Conservation (phyloP, 805 yeast species). For the Osmozyma mogii region DNA sequence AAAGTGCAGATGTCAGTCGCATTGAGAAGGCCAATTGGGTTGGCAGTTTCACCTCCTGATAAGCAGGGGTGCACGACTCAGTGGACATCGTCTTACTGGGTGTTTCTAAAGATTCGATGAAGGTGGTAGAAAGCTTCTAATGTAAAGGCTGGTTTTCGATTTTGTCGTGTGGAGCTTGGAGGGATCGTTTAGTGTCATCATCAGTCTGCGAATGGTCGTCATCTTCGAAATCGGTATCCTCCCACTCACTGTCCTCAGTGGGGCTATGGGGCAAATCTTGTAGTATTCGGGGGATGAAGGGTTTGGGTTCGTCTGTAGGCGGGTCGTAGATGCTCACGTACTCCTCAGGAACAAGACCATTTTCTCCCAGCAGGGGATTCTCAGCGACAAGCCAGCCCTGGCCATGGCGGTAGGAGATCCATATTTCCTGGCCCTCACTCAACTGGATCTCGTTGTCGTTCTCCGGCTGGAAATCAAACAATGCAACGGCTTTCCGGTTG, state of each 20-base stretch:
- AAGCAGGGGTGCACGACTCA: too few species aligned
- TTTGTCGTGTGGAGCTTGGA: too few species aligned
- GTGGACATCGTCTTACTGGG: too few species aligned
- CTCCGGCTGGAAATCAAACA: conserved; percentile 87
- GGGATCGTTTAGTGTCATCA: too few species aligned
- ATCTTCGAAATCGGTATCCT: conserved; percentile 21
- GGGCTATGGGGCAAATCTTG: conserved; percentile 9
- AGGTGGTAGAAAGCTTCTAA: too few species aligned
- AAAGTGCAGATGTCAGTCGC: too few species aligned
- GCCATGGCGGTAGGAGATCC: conserved; percentile 87
- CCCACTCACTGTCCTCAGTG: conserved; percentile 21
- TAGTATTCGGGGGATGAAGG: conserved; percentile 36
- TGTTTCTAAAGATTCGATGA: too few species aligned
- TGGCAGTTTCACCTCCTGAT: too few species aligned
- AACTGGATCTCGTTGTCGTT: conserved; percentile 86
- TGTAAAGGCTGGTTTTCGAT: too few species aligned
- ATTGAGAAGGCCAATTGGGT: too few species aligned
- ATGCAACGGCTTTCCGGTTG: conserved; percentile 64
- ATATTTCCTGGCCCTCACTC: conserved; percentile 71
- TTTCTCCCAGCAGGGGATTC: conserved; percentile 65
- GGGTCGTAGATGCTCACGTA: conserved; percentile 56
- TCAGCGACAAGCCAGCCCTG: conserved; percentile 98
- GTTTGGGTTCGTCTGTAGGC: conserved; percentile 33
- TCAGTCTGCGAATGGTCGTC: too few species aligned
- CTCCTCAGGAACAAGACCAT: conserved; percentile 93